A percentile compares a stretch with the other conserved stretches of the same genome.
Evolutionary conservation across 352 stramenopile genomes (phyloP).

Genomic region (Globisporangium paddicum): DNA sequence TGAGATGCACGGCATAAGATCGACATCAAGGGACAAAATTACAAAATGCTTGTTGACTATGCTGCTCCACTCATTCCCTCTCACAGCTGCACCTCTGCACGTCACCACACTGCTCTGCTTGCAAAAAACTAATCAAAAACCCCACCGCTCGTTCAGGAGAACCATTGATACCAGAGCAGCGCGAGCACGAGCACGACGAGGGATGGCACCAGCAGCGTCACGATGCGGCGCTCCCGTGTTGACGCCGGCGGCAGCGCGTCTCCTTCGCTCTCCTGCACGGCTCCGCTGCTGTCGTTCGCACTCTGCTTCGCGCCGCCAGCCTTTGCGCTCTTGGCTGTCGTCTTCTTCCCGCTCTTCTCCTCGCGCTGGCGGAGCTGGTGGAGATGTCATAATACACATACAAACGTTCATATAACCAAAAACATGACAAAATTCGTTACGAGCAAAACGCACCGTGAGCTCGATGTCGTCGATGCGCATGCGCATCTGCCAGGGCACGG

Average conservation of each 20-base stretch:
- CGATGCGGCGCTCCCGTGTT: constrained; percentile 17
- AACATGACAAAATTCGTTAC: neutral
- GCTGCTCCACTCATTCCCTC: no score
- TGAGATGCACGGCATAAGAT: no score
- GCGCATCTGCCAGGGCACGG: constrained; percentile 60
- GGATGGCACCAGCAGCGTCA: constrained; percentile 45
- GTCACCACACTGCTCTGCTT: no score
- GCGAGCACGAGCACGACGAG: constrained; percentile 39
- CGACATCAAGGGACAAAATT: no score
- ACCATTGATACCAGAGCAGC: constrained; percentile 40
- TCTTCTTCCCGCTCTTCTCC: constrained; percentile 29
- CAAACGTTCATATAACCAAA: neutral
- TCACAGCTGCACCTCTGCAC: no score
- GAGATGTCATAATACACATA: neutral
- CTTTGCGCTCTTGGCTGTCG: constrained; percentile 2
- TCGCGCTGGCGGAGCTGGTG: constrained; percentile 36
- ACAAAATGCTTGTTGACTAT: no score
- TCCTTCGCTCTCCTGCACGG: constrained; percentile 1
- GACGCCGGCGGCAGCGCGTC: constrained; percentile 14
- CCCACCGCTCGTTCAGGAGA: constrained; percentile 17
- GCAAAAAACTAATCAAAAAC: neutral
- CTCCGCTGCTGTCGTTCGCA: neutral
- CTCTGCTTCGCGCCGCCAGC: neutral
- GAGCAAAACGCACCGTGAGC: constrained; percentile 47
- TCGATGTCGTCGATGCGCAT: constrained; percentile 82